Percentiles rank a stretch among this genome's conserved stretches.
phyloP scores from a whole-genome alignment of 345 rosid species.

The Syzygium oleosum region DNA sequence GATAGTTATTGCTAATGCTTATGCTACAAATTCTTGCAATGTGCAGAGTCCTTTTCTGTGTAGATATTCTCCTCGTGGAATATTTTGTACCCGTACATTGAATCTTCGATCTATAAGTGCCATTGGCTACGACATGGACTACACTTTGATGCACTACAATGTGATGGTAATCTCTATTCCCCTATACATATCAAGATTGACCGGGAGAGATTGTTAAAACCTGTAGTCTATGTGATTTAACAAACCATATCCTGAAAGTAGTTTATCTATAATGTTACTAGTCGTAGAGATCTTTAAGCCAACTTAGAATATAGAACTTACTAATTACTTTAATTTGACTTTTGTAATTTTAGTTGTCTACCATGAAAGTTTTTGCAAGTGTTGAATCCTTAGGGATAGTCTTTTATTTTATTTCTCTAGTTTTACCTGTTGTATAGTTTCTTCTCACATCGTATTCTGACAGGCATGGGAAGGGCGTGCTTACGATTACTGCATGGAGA shows the following conservation, averaged over 20 bases:
- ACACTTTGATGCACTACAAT: conserved; percentile 91
- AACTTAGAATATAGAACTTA: background rate
- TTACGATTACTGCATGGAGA: conserved; percentile 92
- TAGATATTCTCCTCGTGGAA: conserved; percentile 81
- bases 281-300: background rate
- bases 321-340: background rate
- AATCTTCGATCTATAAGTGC: conserved; percentile 93
- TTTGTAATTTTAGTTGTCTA: background rate
- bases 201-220: background rate
- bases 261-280: background rate
- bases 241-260: background rate
- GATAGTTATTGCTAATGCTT: background rate
- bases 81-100: conserved; percentile 90
- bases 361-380: background rate
- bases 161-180: conserved; percentile 44
- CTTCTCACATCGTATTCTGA: background rate
- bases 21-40: background rate
- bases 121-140: conserved; percentile 99
- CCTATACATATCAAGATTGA: background rate
- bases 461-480: conserved; percentile 99
- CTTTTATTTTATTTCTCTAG: background rate
- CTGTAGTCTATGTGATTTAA: background rate
- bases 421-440: background rate
- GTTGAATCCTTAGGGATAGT: background rate
- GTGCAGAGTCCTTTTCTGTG: conserved; percentile 75